Evolutionary conservation across 2,329 filamentous ascomycete genomes (phyloP), one percentile per base, ranked within the genome.

Genomic region (Fusarium tricinctum): DNA sequence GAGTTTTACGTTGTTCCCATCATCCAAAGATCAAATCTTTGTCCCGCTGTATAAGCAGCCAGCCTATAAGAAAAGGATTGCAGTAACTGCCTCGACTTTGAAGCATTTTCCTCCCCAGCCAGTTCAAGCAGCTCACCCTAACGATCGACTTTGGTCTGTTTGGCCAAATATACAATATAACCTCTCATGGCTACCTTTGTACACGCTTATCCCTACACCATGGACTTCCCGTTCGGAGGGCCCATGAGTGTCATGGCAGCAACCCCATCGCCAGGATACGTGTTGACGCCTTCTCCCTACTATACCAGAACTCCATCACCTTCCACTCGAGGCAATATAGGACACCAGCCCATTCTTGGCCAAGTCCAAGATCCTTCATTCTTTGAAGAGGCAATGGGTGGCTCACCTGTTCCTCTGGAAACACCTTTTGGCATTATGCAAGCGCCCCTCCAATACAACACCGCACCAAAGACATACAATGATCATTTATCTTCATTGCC

Each of bases 311-410:
- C 63, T 32, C 69, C 64, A 15, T 73, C 72, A 14, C 72, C 69
- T 42, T 50, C 60, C 46, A 52, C 56, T 38, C 68, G 63, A 61
- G 63, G 48, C 35, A 67, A 61, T 40, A 54, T 72, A 46, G 53
- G 35, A 10, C 72, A 63, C 35, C 70, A 73, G 42, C 61, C 66
- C 22, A 33, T 57, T 10, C 56, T 65, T 28, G 57, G 49, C n/a
- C 73, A 74, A 39, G 45, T 63, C 8, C 46, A 68, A 48, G 66
- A 68, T 45, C 57, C 68, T 26, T 73, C 71, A 4, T 74, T 74
- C 28, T 74, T 74, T 23, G 73, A 74, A 17, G 73, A 74, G 53
- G 73, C 73, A 48, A 70, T 74, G 17, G 72, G 57, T 7, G 43
- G 63, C 20, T 71, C 71, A 10, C 55, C 69, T 43, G 47, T 68